Percentiles rank a stretch among this genome's conserved stretches.
phyloP scores from a whole-genome alignment of 768 basidiomycete genomes.

The Podaxis carcinomalis region DNA sequence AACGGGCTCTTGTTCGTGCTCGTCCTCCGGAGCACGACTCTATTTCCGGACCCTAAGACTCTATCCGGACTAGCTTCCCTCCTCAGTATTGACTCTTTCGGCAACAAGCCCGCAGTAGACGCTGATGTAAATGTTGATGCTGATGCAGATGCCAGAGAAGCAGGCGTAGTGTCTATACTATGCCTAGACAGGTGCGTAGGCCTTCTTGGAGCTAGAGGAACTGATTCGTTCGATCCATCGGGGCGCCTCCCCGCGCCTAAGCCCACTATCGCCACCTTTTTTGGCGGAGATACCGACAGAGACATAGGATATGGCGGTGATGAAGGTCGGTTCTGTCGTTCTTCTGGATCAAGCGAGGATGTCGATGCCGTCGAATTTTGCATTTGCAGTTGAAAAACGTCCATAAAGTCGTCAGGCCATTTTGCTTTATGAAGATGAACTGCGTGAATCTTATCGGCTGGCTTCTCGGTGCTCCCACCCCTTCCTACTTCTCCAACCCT shows the following conservation, averaged over 20 bases:
- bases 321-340: neutral
- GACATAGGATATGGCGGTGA: constrained; percentile 25
- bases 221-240: constrained; percentile 39
- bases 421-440: constrained; percentile 73
- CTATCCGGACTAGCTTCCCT: constrained; percentile 61
- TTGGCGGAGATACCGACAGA: constrained; percentile 34
- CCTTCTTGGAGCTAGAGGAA: constrained; percentile 44
- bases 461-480: constrained; percentile 19
- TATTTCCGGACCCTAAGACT: constrained; percentile 28
- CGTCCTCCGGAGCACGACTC: constrained; percentile 51
- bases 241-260: constrained; percentile 39
- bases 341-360: constrained; percentile 6
- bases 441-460: constrained; percentile 28
- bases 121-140: neutral
- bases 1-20: constrained; percentile 39
- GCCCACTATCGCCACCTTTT: constrained; percentile 55
- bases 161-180: constrained; percentile 51
- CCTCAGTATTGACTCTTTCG: constrained; percentile 42
- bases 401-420: constrained; percentile 81
- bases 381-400: constrained; percentile 42
- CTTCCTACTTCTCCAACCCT: constrained; percentile 19
- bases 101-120: constrained; percentile 20
- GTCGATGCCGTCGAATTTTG: constrained; percentile 17
- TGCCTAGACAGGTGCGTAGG: constrained; percentile 64
- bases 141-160: constrained; percentile 19